A percentile compares a stretch with the other conserved stretches of the same genome.
phyloP scores from a whole-genome alignment of 768 basidiomycete species.

The Agrocybe praecox region DNA sequence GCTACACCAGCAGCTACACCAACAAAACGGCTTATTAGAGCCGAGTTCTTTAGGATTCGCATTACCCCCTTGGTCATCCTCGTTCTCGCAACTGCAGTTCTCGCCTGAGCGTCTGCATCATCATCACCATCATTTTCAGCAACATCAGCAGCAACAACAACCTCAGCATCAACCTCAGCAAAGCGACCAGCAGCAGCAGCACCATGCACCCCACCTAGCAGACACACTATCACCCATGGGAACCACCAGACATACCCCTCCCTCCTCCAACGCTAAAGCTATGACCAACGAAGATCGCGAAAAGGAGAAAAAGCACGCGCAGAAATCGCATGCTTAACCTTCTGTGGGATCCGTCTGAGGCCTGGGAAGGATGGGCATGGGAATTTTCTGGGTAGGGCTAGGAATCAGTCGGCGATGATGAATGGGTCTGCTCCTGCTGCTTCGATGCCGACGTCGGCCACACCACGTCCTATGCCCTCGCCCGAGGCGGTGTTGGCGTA shows the following conservation, averaged over 20 bases:
- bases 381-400: slow-evolving; percentile 15
- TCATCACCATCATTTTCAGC: too few species aligned
- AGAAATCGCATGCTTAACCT: slow-evolving; percentile 42
- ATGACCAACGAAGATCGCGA: slow-evolving; percentile 10
- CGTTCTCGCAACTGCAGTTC: neutral
- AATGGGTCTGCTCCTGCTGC: slow-evolving; percentile 4
- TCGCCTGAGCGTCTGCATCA: too few species aligned
- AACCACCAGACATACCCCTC: neutral
- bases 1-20: too few species aligned
- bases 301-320: slow-evolving; percentile 41
- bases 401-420: neutral
- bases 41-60: neutral
- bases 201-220: neutral
- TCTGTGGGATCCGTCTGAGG: slow-evolving; percentile 47
- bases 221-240: neutral
- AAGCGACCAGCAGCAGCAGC: neutral
- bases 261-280: neutral
- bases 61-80: neutral
- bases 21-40: too few species aligned
- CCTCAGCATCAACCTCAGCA: slow-evolving; percentile 5
- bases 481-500: slow-evolving; percentile 14
- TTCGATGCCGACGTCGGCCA: slow-evolving; percentile 15
- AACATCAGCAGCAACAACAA: too few species aligned
- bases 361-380: slow-evolving; percentile 33
- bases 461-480: slow-evolving; percentile 5